Conservation (phyloP, 202 grass and related monocot species). For the Schoenoplectus tabernaemontani region DNA sequence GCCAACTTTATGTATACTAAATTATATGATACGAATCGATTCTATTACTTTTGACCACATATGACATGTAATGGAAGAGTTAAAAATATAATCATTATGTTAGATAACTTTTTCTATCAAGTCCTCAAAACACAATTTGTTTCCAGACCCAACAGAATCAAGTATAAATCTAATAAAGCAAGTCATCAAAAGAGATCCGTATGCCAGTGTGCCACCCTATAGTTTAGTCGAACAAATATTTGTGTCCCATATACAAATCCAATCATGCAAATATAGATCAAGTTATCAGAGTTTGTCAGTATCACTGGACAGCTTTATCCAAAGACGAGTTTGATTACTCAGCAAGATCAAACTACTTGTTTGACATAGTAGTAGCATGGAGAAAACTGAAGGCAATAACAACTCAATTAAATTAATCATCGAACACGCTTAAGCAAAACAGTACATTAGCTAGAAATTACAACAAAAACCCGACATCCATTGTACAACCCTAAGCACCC, state of each 20-base stretch:
- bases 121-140: not conserved
- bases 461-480: constrained; percentile 22
- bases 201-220: not conserved
- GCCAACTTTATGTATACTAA: not conserved
- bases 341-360: not conserved
- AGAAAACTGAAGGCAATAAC: not conserved
- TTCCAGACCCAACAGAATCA: not conserved
- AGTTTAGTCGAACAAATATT: not conserved
- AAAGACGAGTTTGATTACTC: not conserved
- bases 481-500: constrained; percentile 18
- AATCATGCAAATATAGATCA: not conserved
- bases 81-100: not conserved
- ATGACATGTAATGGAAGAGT: not conserved
- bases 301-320: not conserved
- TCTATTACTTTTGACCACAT: not conserved
- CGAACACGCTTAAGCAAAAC: constrained; percentile 17
- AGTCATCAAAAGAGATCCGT: not conserved
- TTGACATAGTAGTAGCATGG: not conserved
- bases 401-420: constrained; percentile 11
- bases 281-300: not conserved
- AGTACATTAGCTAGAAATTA: constrained; percentile 24
- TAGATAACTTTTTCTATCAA: not conserved
- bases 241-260: not conserved
- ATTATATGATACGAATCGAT: not conserved
- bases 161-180: not conserved